phyloP scores from a whole-genome alignment of 148 eudicot genomes.

The Chenopodium album region DNA sequence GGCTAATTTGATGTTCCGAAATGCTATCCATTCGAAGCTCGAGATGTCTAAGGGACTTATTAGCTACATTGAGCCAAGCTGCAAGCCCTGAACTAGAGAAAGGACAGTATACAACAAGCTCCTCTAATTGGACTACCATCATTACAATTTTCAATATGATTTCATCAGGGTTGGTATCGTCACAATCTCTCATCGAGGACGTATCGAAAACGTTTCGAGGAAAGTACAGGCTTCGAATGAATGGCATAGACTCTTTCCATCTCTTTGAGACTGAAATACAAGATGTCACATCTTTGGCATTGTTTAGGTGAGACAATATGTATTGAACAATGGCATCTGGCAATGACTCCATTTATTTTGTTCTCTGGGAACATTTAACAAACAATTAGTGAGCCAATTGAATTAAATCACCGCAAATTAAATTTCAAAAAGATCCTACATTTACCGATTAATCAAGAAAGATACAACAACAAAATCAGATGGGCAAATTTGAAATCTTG shows the following conservation, averaged over 20 bases:
- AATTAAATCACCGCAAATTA: background rate
- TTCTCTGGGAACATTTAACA: constrained; percentile 35
- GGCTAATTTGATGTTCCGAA: constrained; percentile 31
- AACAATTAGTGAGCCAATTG: constrained; percentile 25
- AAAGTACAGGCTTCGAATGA: constrained; percentile 61
- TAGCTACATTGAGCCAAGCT: constrained; percentile 55
- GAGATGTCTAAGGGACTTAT: constrained; percentile 55
- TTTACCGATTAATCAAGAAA: background rate
- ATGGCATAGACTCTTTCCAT: constrained; percentile 81
- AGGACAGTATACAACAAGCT: constrained; percentile 92
- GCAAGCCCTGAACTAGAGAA: constrained; percentile 61
- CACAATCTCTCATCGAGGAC: constrained; percentile 22
- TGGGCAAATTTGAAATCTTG: background rate
- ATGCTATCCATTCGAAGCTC: constrained; percentile 84
- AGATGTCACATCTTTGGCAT: constrained; percentile 83
- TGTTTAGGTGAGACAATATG: constrained; percentile 65
- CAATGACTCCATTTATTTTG: constrained; percentile 58
- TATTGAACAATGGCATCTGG: constrained; percentile 78
- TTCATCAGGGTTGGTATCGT: constrained; percentile 41
- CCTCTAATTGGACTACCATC: constrained; percentile 50
- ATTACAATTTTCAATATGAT: constrained; percentile 54
- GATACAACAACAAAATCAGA: background rate
- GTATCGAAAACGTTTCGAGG: constrained; percentile 73
- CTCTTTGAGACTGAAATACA: constrained; percentile 72
- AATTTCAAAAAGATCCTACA: background rate